Evolutionary conservation across 2,329 filamentous ascomycete species (phyloP).

Genomic region (Helotiales sp.): DNA sequence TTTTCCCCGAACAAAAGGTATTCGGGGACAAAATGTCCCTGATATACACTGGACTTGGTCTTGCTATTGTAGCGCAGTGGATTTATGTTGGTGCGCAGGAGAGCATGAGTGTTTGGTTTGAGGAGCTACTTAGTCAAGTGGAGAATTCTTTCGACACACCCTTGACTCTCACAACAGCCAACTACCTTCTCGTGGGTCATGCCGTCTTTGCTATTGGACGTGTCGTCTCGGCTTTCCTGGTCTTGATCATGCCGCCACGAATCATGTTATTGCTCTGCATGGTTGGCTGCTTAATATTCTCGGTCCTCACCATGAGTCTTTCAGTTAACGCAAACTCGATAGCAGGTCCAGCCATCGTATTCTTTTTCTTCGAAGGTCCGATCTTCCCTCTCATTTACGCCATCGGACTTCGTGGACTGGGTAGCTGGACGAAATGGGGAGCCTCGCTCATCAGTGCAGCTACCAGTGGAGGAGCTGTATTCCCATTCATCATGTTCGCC

Average conservation of each 20-base stretch:
- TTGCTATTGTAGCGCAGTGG: constrained; percentile 77
- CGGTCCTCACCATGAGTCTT: constrained; percentile 49
- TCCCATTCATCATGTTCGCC: constrained; percentile 32
- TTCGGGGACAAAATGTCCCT: constrained; percentile 41
- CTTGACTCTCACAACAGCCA: constrained; percentile 56
- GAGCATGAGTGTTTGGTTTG: constrained; percentile 61
- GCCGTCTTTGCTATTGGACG: constrained; percentile 72
- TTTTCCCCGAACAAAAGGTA: constrained; percentile 23
- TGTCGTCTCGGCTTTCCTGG: constrained; percentile 65
- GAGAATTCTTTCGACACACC: constrained; percentile 16
- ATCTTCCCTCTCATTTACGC: constrained; percentile 82
- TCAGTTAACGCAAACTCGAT: constrained; percentile 46
- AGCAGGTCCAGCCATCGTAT: constrained; percentile 63
- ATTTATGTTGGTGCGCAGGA: constrained; percentile 77
- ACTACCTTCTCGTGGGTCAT: constrained; percentile 73
- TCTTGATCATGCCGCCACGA: constrained; percentile 62
- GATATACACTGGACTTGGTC: constrained; percentile 51
- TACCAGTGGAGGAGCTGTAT: constrained; percentile 27
- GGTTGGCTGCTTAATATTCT: constrained; percentile 58
- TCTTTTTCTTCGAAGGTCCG: constrained; percentile 80
- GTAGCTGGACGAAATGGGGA: constrained; percentile 76
- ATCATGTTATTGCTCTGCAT: constrained; percentile 68
- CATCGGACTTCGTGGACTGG: constrained; percentile 76
- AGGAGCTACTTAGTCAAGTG: constrained; percentile 46
- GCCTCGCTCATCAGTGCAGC: constrained; percentile 68